These are phyloP conservation scores for Calonectria naviculata DNA, from an alignment of 2,329 filamentous ascomycete genomes.

Conservation along the genomic window DNA sequence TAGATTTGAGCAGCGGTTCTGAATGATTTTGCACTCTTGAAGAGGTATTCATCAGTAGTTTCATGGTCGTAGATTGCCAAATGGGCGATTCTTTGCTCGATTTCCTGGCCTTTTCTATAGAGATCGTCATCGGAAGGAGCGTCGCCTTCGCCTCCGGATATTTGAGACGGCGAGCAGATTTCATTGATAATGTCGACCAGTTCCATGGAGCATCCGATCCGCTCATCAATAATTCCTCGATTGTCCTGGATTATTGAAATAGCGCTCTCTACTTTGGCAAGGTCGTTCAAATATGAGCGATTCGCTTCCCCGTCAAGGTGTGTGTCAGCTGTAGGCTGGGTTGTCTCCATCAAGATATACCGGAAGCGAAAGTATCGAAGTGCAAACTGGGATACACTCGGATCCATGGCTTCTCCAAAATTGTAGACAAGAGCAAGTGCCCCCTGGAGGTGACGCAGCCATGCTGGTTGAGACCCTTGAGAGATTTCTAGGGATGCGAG, in stretches of 20 bases:
- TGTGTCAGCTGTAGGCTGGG: constrained; percentile 17
- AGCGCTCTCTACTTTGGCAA: constrained; percentile 25
- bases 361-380: constrained; percentile 38
- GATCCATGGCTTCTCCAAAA: constrained; percentile 25
- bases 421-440: constrained; percentile 37
- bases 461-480: constrained; percentile 32
- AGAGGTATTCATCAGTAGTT: constrained; percentile 26
- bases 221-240: constrained; percentile 32
- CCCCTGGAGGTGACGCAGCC: constrained; percentile 36
- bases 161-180: constrained; percentile 30
- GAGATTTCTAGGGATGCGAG: constrained; percentile 37
- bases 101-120: constrained; percentile 19
- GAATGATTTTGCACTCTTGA: constrained; percentile 35
- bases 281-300: constrained; percentile 13
- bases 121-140: constrained; percentile 19
- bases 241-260: constrained; percentile 15
- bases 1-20: constrained; percentile 35
- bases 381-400: constrained; percentile 31
- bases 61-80: not conserved
- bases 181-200: constrained; percentile 38
- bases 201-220: constrained; percentile 39
- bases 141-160: not conserved
- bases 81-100: constrained; percentile 23
- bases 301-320: not conserved
- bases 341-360: constrained; percentile 38